Conservation (phyloP, 805 yeast genomes). For the Metschnikowia corniflorae region DNA sequence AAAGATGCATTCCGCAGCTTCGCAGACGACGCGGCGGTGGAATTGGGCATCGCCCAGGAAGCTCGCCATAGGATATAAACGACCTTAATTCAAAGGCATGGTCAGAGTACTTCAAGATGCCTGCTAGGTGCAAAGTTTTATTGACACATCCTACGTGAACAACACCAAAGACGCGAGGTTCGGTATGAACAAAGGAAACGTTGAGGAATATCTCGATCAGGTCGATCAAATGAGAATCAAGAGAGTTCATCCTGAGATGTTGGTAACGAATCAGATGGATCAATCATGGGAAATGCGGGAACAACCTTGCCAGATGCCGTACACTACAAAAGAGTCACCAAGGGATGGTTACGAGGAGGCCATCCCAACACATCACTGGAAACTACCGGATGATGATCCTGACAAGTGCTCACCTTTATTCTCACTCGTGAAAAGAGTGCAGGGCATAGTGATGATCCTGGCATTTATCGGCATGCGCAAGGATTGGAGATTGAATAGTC, state of each 20-base stretch:
- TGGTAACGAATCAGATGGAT: background rate
- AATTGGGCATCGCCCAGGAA: background rate
- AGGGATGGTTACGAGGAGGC: background rate
- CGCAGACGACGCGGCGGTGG: background rate
- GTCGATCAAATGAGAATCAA: background rate
- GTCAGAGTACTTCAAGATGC: background rate
- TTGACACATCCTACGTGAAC: background rate
- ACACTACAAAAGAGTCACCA: too few relatives aligned
- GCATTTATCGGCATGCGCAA: background rate
- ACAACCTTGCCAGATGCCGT: too few relatives aligned
- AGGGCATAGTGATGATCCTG: background rate
- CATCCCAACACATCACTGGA: background rate
- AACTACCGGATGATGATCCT: background rate
- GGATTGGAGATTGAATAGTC: background rate
- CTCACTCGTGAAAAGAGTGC: conserved; percentile 1
- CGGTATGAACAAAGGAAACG: background rate
- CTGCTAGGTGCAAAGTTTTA: background rate
- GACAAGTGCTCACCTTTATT: background rate
- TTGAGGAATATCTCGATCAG: background rate
- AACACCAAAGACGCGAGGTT: background rate
- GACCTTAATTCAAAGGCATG: background rate
- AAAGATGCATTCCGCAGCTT: background rate
- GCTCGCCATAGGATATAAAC: background rate
- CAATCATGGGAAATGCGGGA: background rate
- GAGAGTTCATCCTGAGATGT: background rate